Evolutionary conservation across 371 early-diverging fungal species (phyloP).

Genomic region (Smittium mucronatum): DNA sequence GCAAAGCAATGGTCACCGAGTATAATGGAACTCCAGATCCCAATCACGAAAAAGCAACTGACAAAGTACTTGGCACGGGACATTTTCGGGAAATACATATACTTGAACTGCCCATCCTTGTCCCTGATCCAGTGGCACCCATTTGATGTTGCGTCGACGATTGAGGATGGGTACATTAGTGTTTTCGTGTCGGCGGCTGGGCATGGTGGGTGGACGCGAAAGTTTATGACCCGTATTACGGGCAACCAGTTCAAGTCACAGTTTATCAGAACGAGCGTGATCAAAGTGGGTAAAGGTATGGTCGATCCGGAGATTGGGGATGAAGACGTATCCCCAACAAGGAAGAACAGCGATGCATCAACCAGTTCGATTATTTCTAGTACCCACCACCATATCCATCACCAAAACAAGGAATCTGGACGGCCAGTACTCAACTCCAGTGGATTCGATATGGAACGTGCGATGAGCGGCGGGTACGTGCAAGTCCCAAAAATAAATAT

Average conservation of each 20-base stretch:
- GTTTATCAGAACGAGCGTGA: neutral
- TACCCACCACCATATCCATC: too few relatives aligned
- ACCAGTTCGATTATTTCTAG: too few relatives aligned
- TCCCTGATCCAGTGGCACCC: conserved; percentile 67
- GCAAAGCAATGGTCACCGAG: conserved; percentile 1
- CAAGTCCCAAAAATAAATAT: neutral
- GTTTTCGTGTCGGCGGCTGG: neutral
- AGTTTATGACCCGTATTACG: neutral
- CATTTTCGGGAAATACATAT: conserved; percentile 61
- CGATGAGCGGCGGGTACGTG: neutral
- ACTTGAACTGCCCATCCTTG: conserved; percentile 48
- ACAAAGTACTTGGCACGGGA: conserved; percentile 19
- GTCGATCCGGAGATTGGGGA: neutral
- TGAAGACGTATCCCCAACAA: neutral
- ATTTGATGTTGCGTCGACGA: conserved; percentile 72
- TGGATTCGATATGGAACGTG: neutral
- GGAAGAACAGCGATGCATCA: neutral
- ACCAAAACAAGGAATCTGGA: too few relatives aligned
- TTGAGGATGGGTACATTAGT: conserved; percentile 51
- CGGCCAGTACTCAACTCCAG: too few relatives aligned
- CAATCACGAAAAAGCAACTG: neutral
- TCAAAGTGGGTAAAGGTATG: neutral
- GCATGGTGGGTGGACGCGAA: conserved; percentile 2
- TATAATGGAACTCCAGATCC: conserved; percentile 1
- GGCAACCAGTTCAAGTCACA: neutral